These are phyloP conservation scores for Stephania yunnanensis DNA, from an alignment of 164 flowering plant genomes.

Conservation along the genomic window DNA sequence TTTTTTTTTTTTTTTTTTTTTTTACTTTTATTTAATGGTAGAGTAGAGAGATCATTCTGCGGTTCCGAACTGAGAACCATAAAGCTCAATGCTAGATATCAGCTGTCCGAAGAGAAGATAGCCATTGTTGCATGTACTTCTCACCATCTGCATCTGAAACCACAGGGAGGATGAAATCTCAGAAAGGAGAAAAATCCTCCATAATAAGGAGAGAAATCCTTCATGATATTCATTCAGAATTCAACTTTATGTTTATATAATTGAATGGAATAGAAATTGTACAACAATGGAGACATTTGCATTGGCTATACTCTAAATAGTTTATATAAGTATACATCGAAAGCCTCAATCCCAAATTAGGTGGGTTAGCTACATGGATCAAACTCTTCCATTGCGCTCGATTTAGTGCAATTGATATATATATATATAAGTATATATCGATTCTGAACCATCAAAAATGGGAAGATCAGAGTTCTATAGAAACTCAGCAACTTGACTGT, in stretches of 20 bases:
- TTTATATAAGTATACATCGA: too few relatives aligned
- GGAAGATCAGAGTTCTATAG: too few relatives aligned
- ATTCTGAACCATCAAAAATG: too few relatives aligned
- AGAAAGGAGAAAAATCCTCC: not conserved
- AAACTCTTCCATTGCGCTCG: too few relatives aligned
- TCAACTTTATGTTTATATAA: too few relatives aligned
- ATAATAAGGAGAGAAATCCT: not conserved
- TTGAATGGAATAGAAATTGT: not conserved
- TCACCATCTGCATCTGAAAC: constrained; percentile 27
- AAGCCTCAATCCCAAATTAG: too few relatives aligned
- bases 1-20: not conserved
- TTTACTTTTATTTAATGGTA: not conserved
- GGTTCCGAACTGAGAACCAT: not conserved
- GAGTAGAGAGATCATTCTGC: not conserved
- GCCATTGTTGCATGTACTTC: constrained; percentile 41
- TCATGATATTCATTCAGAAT: not conserved
- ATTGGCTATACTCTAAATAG: too few relatives aligned
- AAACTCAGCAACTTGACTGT: too few relatives aligned
- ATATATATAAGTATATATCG: too few relatives aligned
- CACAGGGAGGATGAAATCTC: not conserved
- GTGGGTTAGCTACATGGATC: too few relatives aligned
- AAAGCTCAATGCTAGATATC: not conserved
- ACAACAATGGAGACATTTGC: too few relatives aligned
- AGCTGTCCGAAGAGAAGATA: constrained; percentile 35
- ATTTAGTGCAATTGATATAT: too few relatives aligned